These are phyloP conservation scores for Breynia disticha DNA, from an alignment of 441 rosid genomes.

Conservation along the genomic window DNA sequence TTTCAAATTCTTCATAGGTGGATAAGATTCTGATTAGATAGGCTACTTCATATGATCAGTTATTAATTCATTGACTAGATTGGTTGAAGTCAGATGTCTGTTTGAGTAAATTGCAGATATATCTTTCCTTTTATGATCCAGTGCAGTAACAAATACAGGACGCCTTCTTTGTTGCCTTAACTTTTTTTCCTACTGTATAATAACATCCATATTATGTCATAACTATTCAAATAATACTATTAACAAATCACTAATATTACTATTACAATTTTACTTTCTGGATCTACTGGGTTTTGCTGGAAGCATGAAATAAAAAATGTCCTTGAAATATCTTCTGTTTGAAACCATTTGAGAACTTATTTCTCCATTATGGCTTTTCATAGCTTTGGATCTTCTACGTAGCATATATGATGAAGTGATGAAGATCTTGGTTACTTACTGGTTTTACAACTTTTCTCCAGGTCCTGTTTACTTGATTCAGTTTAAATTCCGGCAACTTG, in stretches of 20 bases:
- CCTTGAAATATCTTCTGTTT: background rate
- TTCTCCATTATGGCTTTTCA: background rate
- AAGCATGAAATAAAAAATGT: too few species aligned
- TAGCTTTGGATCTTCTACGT: background rate
- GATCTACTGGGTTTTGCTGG: too few species aligned
- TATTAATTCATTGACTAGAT: background rate
- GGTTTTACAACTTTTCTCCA: slow-evolving; percentile 17
- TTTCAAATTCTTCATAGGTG: slow-evolving; percentile 3
- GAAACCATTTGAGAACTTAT: background rate
- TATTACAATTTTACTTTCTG: too few species aligned
- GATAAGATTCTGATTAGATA: background rate
- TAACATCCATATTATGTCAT: too few species aligned
- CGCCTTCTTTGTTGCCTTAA: too few species aligned
- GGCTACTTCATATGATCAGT: background rate
- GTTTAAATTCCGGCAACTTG: slow-evolving; percentile 88
- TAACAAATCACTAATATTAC: too few species aligned
- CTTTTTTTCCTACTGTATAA: too few species aligned
- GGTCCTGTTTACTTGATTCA: slow-evolving; percentile 83
- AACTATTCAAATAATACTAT: too few species aligned
- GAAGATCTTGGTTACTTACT: background rate
- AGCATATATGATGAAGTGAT: too few species aligned
- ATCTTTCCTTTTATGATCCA: background rate
- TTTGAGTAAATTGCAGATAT: background rate
- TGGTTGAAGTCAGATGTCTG: background rate
- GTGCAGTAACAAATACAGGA: too few species aligned